phyloP scores from a whole-genome alignment of 1,139 yeast genomes.

The Yamadazyma atlantica region DNA sequence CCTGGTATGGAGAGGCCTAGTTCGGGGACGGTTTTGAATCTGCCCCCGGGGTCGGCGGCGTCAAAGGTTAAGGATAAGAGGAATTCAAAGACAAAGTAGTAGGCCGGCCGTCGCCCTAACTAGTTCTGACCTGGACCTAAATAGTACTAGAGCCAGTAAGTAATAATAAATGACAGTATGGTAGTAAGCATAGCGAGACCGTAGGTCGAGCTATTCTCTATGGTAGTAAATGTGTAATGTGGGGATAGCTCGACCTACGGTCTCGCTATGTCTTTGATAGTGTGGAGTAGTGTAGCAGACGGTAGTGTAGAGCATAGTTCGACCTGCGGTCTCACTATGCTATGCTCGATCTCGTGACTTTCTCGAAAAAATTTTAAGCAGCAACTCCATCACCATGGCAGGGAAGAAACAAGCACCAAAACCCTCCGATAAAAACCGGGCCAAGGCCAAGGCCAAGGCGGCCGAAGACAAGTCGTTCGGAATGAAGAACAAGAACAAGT shows the following conservation, averaged over 20 bases:
- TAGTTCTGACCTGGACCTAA: no score
- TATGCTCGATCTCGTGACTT: conserved; percentile 6
- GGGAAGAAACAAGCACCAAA: conserved; percentile 66
- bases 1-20: conserved; percentile 10
- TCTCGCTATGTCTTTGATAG: no score
- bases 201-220: no score
- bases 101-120: no score
- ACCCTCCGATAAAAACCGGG: conserved; percentile 60
- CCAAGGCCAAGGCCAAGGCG: conserved; percentile 63
- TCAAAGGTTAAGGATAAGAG: conserved; percentile 19
- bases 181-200: no score
- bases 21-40: conserved; percentile 7
- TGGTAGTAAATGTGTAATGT: no score
- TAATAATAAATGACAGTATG: no score
- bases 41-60: conserved; percentile 11
- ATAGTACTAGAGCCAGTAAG: no score
- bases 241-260: no score
- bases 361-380: conserved; percentile 6
- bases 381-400: conserved; percentile 50
- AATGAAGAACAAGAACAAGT: conserved; percentile 87
- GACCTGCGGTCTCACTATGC: background rate
- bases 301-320: background rate
- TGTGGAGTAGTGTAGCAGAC: no score
- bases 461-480: conserved; percentile 94
- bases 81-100: conserved; percentile 3